Percentiles rank a stretch among this genome's conserved stretches.
Evolutionary conservation across 768 basidiomycete genomes (phyloP).

Genomic region (Chalciporus sphaerocephalus): DNA sequence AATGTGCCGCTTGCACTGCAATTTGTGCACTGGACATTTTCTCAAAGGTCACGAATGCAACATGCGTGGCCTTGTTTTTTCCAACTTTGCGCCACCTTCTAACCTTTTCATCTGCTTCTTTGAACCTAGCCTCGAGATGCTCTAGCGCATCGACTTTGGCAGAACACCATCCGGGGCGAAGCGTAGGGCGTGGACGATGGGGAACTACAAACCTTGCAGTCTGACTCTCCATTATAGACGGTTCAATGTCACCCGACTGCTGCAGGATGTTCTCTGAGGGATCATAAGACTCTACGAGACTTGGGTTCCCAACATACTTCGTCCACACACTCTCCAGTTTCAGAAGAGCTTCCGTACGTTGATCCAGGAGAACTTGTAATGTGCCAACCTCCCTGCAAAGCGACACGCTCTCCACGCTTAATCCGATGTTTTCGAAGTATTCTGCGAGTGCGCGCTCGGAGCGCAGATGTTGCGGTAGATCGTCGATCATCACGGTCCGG

Average conservation of each 20-base stretch:
- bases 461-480: slow-evolving; percentile 78
- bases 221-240: slow-evolving; percentile 50
- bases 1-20: slow-evolving; percentile 79
- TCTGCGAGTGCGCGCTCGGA: slow-evolving; percentile 84
- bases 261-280: slow-evolving; percentile 55
- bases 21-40: slow-evolving; percentile 94
- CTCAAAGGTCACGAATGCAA: slow-evolving; percentile 95
- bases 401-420: slow-evolving; percentile 89
- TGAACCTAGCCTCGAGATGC: slow-evolving; percentile 76
- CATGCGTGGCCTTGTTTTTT: slow-evolving; percentile 75
- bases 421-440: slow-evolving; percentile 87
- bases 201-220: slow-evolving; percentile 63
- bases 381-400: slow-evolving; percentile 79
- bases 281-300: slow-evolving; percentile 76
- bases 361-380: slow-evolving; percentile 68
- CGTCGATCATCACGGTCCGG: slow-evolving; percentile 84
- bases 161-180: slow-evolving; percentile 71
- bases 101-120: slow-evolving; percentile 78
- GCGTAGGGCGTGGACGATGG: slow-evolving; percentile 69
- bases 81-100: slow-evolving; percentile 65
- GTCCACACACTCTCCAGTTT: slow-evolving; percentile 84
- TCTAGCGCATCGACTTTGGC: slow-evolving; percentile 85
- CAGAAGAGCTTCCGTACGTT: slow-evolving; percentile 74
- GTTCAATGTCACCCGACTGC: slow-evolving; percentile 45
- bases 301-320: slow-evolving; percentile 91